phyloP scores from a whole-genome alignment of 2,329 filamentous ascomycete genomes.

The Neodidymelliopsis sp. region DNA sequence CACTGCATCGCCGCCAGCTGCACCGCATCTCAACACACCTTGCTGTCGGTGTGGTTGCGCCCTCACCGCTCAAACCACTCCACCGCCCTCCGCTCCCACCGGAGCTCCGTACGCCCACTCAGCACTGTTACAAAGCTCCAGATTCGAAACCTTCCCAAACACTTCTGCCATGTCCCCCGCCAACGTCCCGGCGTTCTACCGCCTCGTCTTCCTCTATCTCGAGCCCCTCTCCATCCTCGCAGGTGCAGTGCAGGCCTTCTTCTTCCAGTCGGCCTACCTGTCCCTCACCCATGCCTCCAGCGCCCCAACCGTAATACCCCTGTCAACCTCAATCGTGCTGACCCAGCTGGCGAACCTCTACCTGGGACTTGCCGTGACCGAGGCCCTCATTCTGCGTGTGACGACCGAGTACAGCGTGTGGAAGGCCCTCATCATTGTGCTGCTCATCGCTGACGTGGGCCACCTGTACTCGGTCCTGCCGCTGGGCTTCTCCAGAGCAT shows the following conservation, averaged over 20 bases:
- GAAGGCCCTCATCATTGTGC: slow-evolving; percentile 69
- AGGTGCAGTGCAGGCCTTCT: slow-evolving; percentile 62
- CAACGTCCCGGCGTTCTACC: slow-evolving; percentile 67
- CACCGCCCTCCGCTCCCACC: not conserved
- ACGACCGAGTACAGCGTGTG: slow-evolving; percentile 75
- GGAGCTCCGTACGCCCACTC: not conserved
- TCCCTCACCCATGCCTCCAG: slow-evolving; percentile 66
- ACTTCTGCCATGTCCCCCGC: slow-evolving; percentile 40
- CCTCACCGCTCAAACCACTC: slow-evolving; percentile 13
- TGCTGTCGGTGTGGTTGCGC: slow-evolving; percentile 1
- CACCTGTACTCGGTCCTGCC: slow-evolving; percentile 72
- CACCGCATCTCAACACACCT: no score
- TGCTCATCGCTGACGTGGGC: slow-evolving; percentile 78
- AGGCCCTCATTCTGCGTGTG: slow-evolving; percentile 75
- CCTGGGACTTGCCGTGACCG: slow-evolving; percentile 77
- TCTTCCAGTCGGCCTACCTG: slow-evolving; percentile 66
- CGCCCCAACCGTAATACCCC: slow-evolving; percentile 59
- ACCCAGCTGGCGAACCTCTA: slow-evolving; percentile 82
- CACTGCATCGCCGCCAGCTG: not conserved
- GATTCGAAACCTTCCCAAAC: slow-evolving; percentile 23
- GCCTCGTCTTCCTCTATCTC: slow-evolving; percentile 76
- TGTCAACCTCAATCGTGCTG: slow-evolving; percentile 70
- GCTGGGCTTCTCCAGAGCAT: slow-evolving; percentile 65
- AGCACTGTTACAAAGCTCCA: slow-evolving; percentile 6
- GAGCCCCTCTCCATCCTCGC: slow-evolving; percentile 66